These are phyloP conservation scores for Phytophthora fragariae DNA, from an alignment of 352 stramenopile species.

Conservation along the genomic window DNA sequence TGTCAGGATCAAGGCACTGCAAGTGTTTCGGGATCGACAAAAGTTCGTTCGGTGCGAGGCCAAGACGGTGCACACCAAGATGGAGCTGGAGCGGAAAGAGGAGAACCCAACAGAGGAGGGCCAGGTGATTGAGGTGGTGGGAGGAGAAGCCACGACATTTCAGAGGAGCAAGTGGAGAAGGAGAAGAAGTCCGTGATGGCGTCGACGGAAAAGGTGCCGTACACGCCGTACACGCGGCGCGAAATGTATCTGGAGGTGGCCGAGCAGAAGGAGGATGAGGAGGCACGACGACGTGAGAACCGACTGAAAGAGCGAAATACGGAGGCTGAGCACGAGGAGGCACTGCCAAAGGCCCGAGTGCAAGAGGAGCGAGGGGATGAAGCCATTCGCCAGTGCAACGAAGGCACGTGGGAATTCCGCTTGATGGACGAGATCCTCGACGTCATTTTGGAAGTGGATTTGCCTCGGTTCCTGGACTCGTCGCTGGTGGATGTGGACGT, in stretches of 20 bases:
- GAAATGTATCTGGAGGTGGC: constrained; percentile 95
- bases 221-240: constrained; percentile 65
- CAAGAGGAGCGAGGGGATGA: constrained; percentile 46
- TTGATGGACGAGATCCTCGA: constrained; percentile 63
- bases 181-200: constrained; percentile 51
- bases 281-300: constrained; percentile 81
- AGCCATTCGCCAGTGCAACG: constrained; percentile 90
- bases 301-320: constrained; percentile 85
- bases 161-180: constrained; percentile 6
- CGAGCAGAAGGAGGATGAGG: constrained; percentile 94
- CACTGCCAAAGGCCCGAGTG: constrained; percentile 46
- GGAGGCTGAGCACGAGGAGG: constrained; percentile 85
- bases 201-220: constrained; percentile 67
- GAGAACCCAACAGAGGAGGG: constrained; percentile 21
- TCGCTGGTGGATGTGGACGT: constrained; percentile 95
- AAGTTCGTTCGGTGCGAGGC: constrained; percentile 47
- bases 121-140: constrained; percentile 50
- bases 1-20: constrained; percentile 87
- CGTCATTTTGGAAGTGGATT: constrained; percentile 81
- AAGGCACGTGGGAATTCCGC: constrained; percentile 91
- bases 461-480: constrained; percentile 91
- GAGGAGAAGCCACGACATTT: constrained; percentile 55
- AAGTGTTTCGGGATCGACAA: constrained; percentile 73
- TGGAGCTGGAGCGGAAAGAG: constrained; percentile 26
- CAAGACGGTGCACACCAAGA: constrained; percentile 26